Evolutionary conservation across 805 yeast species (phyloP).

Genomic region (Candida khao-thaluensis): DNA sequence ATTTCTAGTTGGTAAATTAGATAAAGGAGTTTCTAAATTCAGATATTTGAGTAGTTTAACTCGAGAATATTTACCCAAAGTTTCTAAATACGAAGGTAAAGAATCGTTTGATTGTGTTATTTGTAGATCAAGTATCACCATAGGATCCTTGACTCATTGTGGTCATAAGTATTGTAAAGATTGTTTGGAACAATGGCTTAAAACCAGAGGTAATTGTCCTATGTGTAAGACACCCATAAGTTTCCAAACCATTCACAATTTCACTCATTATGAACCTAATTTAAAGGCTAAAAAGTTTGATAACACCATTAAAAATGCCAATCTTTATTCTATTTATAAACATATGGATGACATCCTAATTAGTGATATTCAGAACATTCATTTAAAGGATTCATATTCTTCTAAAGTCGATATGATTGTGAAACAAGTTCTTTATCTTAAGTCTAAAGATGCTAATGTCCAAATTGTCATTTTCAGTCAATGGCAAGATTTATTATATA

Average conservation of each 20-base stretch:
- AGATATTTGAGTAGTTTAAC: conserved; percentile 27
- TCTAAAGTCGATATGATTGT: conserved; percentile 84
- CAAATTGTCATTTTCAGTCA: conserved; percentile 90
- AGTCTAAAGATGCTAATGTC: conserved; percentile 53
- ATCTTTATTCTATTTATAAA: conserved; percentile 43
- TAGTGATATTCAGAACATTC: conserved; percentile 41
- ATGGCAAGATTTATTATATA: conserved; percentile 71
- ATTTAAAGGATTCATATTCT: conserved; percentile 55
- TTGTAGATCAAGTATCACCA: conserved; percentile 66
- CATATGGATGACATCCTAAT: conserved; percentile 43
- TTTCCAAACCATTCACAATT: conserved; percentile 59
- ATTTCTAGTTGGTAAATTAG: conserved; percentile 15
- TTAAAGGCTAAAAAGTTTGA: conserved; percentile 47
- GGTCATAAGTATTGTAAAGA: conserved; percentile 89
- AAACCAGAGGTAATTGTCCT: conserved; percentile 57
- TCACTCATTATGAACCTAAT: conserved; percentile 57
- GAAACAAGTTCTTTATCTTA: conserved; percentile 65
- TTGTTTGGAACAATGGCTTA: conserved; percentile 76
- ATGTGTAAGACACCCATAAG: conserved; percentile 64
- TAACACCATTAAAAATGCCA: conserved; percentile 18
- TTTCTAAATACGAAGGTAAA: background rate
- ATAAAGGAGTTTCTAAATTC: conserved; percentile 34
- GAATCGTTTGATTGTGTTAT: conserved; percentile 66
- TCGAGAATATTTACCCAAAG: conserved; percentile 1
- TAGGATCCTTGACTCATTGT: conserved; percentile 83